Base-by-base conservation (phyloP, 2,329 filamentous ascomycete genomes). In the Arthrinium phaeospermum region DNA sequence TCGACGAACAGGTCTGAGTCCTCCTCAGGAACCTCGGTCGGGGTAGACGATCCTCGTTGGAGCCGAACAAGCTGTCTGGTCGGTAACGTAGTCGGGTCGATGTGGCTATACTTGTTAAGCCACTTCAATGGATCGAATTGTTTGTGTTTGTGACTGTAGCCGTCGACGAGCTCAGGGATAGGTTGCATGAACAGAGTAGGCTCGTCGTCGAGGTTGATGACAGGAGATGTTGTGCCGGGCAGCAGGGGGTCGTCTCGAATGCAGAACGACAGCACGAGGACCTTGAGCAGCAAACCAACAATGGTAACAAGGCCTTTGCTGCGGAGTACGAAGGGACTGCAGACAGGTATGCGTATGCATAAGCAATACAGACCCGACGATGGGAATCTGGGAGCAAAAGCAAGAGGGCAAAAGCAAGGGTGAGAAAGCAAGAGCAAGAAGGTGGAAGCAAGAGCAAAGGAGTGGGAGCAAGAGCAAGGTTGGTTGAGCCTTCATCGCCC, bases 401-500 rank as follows among this genome's bases (percentile, higher is more conserved):
- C 27, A 30, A 30, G 27, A 30, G 27, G 27, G 27, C 27, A 30
- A 30, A 30, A 30, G 27, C 27, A 30, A 30, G 27, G 27, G 27
- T 2, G 27, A 30, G 27, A 30, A 30, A 30, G 27, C 27, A 30
- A 30, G 27, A 30, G 27, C 27, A 30, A 30, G 27, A 30, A 30
- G 27, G 27, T 30, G 27, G 27, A 30, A 30, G 27, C 27, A 30
- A 30, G 2, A 30, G 27, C 27, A 2, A 30, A 4, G 4, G 27
- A 30, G 27, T 30, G 27, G 27, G 27, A 30, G 27, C 27, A 30
- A 30, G 27, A 30, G 27, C 27, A 30, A 99, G 90, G 81, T 99
- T 99, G 75, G 96, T 98, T 67, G 97, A 98, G 57, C 84, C 80
- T 70, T 93, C 93, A 79, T 99, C 96, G 71, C 95, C 93, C 79